Evolutionary conservation across 768 basidiomycete species (phyloP).

Genomic region (Russula dissimulans): DNA sequence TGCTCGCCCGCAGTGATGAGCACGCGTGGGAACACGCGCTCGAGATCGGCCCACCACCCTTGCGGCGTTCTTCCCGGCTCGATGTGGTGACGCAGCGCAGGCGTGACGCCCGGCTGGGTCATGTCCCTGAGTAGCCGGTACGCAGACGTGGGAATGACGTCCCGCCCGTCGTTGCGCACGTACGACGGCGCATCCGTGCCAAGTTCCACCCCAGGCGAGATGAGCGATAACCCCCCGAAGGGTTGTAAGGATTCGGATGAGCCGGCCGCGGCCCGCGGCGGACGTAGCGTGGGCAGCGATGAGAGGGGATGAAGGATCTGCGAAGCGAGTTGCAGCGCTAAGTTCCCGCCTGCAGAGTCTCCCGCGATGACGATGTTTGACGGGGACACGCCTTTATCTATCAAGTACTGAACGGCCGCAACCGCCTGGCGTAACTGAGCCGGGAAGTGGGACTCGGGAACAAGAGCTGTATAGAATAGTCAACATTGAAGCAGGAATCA

Average conservation of each 20-base stretch:
- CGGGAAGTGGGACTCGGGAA: not conserved
- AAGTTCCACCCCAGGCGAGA: constrained; percentile 1
- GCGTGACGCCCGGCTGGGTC: not conserved
- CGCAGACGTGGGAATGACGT: not conserved
- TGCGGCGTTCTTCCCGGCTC: not conserved
- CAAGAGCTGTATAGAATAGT: not conserved
- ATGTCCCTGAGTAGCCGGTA: not conserved
- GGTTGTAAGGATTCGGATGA: not conserved
- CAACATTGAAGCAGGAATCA: too few relatives aligned
- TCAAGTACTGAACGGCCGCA: constrained; percentile 12
- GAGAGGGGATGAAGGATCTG: constrained; percentile 18
- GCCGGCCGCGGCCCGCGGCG: not conserved
- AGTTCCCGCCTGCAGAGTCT: constrained; percentile 9
- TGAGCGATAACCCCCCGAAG: not conserved
- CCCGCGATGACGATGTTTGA: constrained; percentile 21
- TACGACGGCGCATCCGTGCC: constrained; percentile 1
- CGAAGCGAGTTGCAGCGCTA: constrained; percentile 17
- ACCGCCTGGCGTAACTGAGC: constrained; percentile 6
- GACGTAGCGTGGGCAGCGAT: not conserved
- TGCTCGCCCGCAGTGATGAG: not conserved
- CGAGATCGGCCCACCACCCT: not conserved
- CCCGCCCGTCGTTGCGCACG: not conserved
- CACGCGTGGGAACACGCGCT: not conserved
- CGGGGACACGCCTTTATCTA: constrained; percentile 10
- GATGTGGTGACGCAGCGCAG: not conserved